These are phyloP conservation scores for Sextonia rubra DNA, from an alignment of 164 flowering plant genomes.

Conservation along the genomic window DNA sequence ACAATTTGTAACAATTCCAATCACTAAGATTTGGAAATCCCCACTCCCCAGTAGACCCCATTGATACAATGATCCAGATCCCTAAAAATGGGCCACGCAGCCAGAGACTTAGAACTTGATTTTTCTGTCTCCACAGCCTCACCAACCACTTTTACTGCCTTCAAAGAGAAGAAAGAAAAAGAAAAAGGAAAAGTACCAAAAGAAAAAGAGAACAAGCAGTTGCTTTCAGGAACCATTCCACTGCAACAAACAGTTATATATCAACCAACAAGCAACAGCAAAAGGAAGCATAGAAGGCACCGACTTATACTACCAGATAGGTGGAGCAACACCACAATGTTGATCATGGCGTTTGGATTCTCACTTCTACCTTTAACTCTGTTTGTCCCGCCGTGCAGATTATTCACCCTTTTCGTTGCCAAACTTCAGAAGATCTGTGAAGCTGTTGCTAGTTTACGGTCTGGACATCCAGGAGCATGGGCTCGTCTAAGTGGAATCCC, in stretches of 20 bases:
- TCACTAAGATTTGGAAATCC: no score
- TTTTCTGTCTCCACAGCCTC: background rate
- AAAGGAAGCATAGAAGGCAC: background rate
- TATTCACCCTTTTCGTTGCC: constrained; percentile 1
- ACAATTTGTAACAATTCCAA: no score
- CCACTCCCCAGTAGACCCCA: no score
- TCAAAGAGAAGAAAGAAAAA: constrained; percentile 3
- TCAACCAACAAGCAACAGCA: background rate
- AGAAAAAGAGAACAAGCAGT: background rate
- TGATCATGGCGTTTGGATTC: background rate
- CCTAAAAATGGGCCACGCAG: no score
- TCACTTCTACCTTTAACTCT: constrained; percentile 2
- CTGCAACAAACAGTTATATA: background rate
- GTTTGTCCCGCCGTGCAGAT: background rate
- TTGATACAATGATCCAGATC: no score
- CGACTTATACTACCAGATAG: background rate
- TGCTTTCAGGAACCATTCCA: background rate
- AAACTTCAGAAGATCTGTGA: background rate
- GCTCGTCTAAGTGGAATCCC: background rate
- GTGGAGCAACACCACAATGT: background rate
- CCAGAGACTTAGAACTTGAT: background rate
- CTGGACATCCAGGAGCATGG: background rate
- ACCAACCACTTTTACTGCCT: background rate
- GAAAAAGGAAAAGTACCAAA: background rate
- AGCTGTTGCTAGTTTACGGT: background rate